Percentiles rank a stretch among this genome's conserved stretches.
These are phyloP conservation scores for Boletus insuetus DNA, from an alignment of 768 basidiomycete genomes.

Conservation along the genomic window DNA sequence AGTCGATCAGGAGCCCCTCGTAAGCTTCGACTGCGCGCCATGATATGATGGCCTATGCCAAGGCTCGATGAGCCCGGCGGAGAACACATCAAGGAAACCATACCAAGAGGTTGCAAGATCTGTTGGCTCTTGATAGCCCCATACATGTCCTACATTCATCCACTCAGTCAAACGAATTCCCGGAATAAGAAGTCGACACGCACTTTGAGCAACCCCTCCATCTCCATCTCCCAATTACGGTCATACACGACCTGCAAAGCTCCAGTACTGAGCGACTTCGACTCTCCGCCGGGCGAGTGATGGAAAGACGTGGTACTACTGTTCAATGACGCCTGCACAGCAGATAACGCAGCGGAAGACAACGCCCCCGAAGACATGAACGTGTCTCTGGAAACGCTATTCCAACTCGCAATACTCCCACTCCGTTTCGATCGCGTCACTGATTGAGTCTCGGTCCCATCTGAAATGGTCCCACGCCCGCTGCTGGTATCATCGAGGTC, in stretches of 20 bases:
- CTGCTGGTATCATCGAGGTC: slow-evolving; percentile 67
- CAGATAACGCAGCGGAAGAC: slow-evolving; percentile 35
- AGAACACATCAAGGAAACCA: slow-evolving; percentile 38
- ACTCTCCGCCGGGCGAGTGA: slow-evolving; percentile 41
- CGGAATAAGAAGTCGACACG: background rate
- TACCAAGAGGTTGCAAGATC: slow-evolving; percentile 77
- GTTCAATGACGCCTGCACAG: slow-evolving; percentile 43
- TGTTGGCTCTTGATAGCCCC: slow-evolving; percentile 86
- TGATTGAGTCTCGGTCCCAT: slow-evolving; percentile 50
- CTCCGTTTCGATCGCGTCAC: slow-evolving; percentile 66
- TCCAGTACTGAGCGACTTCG: slow-evolving; percentile 32
- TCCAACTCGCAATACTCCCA: slow-evolving; percentile 83
- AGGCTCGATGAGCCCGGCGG: slow-evolving; percentile 52
- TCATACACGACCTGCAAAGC: slow-evolving; percentile 47
- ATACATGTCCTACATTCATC: slow-evolving; percentile 79
- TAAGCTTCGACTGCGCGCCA: slow-evolving; percentile 67
- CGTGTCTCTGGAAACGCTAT: slow-evolving; percentile 66
- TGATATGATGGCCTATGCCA: slow-evolving; percentile 40
- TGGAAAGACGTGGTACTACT: slow-evolving; percentile 67
- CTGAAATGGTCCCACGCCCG: slow-evolving; percentile 51
- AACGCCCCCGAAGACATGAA: slow-evolving; percentile 39
- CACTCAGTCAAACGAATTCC: slow-evolving; percentile 1
- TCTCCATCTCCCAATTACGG: slow-evolving; percentile 79
- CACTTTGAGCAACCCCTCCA: slow-evolving; percentile 86
- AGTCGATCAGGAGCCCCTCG: slow-evolving; percentile 71